Evolutionary conservation across 2,329 filamentous ascomycete genomes (phyloP).

Genomic region (Hypoxylon sp.): DNA sequence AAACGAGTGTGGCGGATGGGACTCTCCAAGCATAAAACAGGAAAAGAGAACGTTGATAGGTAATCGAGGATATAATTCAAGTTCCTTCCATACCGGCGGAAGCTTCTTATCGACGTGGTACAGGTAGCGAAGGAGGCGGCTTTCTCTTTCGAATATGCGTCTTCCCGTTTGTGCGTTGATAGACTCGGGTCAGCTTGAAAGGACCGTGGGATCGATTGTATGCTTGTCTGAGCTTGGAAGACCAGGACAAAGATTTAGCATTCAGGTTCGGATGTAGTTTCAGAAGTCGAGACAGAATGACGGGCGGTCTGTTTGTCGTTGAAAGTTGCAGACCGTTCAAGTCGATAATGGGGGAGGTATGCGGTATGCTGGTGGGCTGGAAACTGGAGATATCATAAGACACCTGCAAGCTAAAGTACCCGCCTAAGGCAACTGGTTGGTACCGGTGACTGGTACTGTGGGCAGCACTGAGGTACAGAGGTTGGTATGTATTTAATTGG

Average conservation of each 20-base stretch:
- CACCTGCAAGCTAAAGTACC: slow-evolving; percentile 9
- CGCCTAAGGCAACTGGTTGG: slow-evolving; percentile 4
- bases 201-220: slow-evolving; percentile 21
- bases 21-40: slow-evolving; percentile 13
- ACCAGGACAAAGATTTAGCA: not conserved
- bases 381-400: slow-evolving; percentile 3
- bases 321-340: slow-evolving; percentile 1
- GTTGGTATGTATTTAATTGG: slow-evolving; percentile 12
- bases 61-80: slow-evolving; percentile 22
- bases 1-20: slow-evolving; percentile 30
- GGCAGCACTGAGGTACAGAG: slow-evolving; percentile 16
- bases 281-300: slow-evolving; percentile 13
- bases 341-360: slow-evolving; percentile 5
- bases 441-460: not conserved
- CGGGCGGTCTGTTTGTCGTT: slow-evolving; percentile 16
- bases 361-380: slow-evolving; percentile 16
- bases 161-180: slow-evolving; percentile 32
- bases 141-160: slow-evolving; percentile 34
- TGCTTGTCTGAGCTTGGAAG: slow-evolving; percentile 25
- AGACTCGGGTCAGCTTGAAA: slow-evolving; percentile 16
- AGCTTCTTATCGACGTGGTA: slow-evolving; percentile 29
- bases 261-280: slow-evolving; percentile 1
- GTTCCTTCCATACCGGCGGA: slow-evolving; percentile 34
- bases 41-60: slow-evolving; percentile 6
- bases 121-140: slow-evolving; percentile 17